Percentiles rank a stretch among this genome's conserved stretches.
Conservation (phyloP, 2,329 filamentous ascomycete species). For the Boeremia lycopersici region DNA sequence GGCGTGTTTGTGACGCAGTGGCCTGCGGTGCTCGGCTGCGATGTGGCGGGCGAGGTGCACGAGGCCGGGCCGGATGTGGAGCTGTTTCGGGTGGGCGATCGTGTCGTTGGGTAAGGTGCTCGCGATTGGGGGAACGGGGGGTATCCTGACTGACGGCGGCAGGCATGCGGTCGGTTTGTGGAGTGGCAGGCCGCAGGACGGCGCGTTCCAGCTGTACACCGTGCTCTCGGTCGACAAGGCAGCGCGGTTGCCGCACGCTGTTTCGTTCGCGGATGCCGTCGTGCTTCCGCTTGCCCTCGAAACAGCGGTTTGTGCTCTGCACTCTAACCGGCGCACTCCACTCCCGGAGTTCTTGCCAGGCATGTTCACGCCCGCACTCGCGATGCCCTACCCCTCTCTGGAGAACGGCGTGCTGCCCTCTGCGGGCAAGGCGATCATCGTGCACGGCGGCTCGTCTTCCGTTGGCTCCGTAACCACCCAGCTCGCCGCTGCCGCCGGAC, state of each 20-base stretch:
- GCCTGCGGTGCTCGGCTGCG: constrained; percentile 44
- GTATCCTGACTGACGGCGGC: neutral
- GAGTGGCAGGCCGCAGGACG: constrained; percentile 28
- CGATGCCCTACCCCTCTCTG: constrained; percentile 47
- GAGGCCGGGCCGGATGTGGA: constrained; percentile 50
- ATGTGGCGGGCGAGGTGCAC: constrained; percentile 52
- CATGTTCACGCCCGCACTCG: constrained; percentile 38
- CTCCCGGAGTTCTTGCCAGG: constrained; percentile 39
- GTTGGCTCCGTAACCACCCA: constrained; percentile 52
- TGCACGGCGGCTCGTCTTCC: constrained; percentile 56
- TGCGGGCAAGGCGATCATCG: constrained; percentile 46
- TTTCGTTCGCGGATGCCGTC: constrained; percentile 47
- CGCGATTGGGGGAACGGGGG: no score
- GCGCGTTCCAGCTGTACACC: constrained; percentile 40
- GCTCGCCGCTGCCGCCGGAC: constrained; percentile 47
- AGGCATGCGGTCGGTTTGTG: constrained; percentile 31
- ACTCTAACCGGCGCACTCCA: constrained; percentile 18
- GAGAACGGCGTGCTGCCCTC: constrained; percentile 21
- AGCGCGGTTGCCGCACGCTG: constrained; percentile 47
- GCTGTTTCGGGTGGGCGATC: constrained; percentile 50
- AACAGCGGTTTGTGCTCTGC: constrained; percentile 49
- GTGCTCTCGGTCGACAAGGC: constrained; percentile 44
- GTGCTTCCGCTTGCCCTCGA: constrained; percentile 52
- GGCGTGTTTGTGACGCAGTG: constrained; percentile 42
- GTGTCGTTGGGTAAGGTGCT: constrained; percentile 52